Base-by-base conservation (phyloP, 1,284 basidiomycete species). In the Bondarzewia mesenterica region DNA sequence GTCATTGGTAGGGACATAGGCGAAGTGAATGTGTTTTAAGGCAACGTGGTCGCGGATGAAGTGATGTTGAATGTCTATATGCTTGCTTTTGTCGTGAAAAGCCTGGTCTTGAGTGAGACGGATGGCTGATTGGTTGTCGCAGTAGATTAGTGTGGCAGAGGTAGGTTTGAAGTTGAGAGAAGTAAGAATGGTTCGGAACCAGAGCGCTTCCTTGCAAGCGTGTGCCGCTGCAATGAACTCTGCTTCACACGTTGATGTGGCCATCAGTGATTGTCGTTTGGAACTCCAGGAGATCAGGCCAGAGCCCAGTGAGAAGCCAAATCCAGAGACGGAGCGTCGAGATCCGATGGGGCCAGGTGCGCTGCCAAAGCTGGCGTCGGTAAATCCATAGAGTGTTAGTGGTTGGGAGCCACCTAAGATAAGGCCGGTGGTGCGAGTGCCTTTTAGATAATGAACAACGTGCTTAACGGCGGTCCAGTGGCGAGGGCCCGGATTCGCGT, bases 361-460 rank as follows among this genome's bases (percentile, higher is more conserved):
- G 63, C 62, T 25, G 61, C 60, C 18, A 61, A 72, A 55, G 72
- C 67, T 48, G 0, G 71, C 63, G 53, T 78, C 73, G 1, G 65
- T 61, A 52, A 61, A 77, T 0, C 67, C 71, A 7, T 58, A 15
- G 0, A 75, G 57, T 4, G 48, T 38, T 2, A 32, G 39, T 4
- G 47, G 47, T 35, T 46, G 39, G 2, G 21, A 27, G 4, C 64
- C 62, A 5, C 66, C 60, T 3, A 68, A 59, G n/a, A 52, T 48
- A 16, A 73, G 59, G 32, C 57, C 55, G 10, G 64, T 44, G 14
- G 59, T 38, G 5, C 53, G 39, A 0, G 73, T 72, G 3, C 67
- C 66, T 15, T 66, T 63, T 1, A 77, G 61, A n/a, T n/a, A n/a
- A n/a, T n/a, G n/a, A n/a, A n/a, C n/a, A n/a, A n/a, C n/a, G n/a